These are phyloP conservation scores for Eleusine coracana DNA, from an alignment of 176 grass and related monocot species.

Conservation along the genomic window DNA sequence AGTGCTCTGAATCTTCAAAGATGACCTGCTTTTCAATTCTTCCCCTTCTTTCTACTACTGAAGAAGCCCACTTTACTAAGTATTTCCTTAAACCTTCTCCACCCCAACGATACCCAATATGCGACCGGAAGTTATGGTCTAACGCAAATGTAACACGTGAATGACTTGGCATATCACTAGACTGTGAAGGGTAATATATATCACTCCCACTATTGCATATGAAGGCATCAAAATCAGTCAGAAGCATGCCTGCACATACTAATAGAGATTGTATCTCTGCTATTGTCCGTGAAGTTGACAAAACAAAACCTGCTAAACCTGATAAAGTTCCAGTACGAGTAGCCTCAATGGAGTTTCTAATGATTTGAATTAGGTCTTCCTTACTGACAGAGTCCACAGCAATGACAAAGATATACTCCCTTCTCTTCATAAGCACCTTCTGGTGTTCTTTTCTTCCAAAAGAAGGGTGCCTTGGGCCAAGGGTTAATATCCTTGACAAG, in stretches of 20 bases:
- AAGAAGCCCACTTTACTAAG: constrained; percentile 71
- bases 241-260: constrained; percentile 55
- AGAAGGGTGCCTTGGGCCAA: constrained; percentile 44
- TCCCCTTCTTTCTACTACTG: constrained; percentile 63
- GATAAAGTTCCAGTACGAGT: constrained; percentile 42
- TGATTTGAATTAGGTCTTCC: constrained; percentile 49
- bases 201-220: constrained; percentile 98
- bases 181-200: constrained; percentile 71
- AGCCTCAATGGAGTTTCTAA: constrained; percentile 62
- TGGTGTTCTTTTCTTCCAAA: constrained; percentile 46
- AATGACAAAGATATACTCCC: constrained; percentile 55
- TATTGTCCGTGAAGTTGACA: constrained; percentile 61
- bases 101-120: constrained; percentile 92
- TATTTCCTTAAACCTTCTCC: constrained; percentile 93
- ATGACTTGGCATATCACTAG: constrained; percentile 64
- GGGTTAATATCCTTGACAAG: constrained; percentile 63
- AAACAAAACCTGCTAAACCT: constrained; percentile 50
- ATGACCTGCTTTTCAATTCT: constrained; percentile 73
- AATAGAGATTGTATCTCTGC: constrained; percentile 70
- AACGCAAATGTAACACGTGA: constrained; percentile 67
- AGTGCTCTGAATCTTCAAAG: constrained; percentile 69
- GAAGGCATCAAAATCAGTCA: constrained; percentile 93
- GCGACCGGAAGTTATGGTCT: constrained; percentile 72
- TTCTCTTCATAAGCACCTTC: constrained; percentile 36
- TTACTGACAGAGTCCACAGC: constrained; percentile 64